Percentiles rank a stretch among this genome's conserved stretches.
phyloP scores from a whole-genome alignment of 1,284 basidiomycete genomes.

The Termitomyces sp. region DNA sequence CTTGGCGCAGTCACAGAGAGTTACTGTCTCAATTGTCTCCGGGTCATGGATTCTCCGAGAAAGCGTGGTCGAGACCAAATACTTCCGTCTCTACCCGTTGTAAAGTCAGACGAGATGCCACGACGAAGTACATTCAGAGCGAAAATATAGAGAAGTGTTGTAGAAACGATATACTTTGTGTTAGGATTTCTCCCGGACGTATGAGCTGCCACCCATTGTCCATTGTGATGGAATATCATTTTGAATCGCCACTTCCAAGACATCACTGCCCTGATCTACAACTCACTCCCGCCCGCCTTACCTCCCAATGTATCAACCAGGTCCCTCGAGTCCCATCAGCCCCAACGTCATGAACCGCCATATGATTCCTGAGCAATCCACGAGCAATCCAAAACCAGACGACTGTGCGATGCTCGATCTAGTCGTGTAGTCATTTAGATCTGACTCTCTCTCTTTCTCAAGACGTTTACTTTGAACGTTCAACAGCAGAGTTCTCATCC shows the following conservation, averaged over 20 bases:
- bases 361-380: constrained; percentile 27
- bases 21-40: not conserved
- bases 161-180: not conserved
- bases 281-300: constrained; percentile 12
- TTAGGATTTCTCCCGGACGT: not conserved
- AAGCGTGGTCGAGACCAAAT: not conserved
- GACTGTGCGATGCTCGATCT: constrained; percentile 29
- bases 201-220: constrained; percentile 29
- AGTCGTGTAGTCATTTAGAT: not conserved
- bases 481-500: constrained; percentile 79
- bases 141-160: not conserved
- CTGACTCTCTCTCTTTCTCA: constrained; percentile 4
- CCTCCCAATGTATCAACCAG: constrained; percentile 31
- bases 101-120: not conserved
- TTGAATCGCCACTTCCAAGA: not conserved
- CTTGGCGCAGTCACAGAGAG: not conserved
- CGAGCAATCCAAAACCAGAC: constrained; percentile 30
- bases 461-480: constrained; percentile 94
- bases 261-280: constrained; percentile 12
- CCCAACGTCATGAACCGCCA: constrained; percentile 24
- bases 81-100: not conserved
- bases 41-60: not conserved
- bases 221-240: constrained; percentile 13
- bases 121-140: not conserved
- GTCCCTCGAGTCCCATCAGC: constrained; percentile 31